Conservation (phyloP, 2,329 filamentous ascomycete genomes). For the Diaporthe vexans region DNA sequence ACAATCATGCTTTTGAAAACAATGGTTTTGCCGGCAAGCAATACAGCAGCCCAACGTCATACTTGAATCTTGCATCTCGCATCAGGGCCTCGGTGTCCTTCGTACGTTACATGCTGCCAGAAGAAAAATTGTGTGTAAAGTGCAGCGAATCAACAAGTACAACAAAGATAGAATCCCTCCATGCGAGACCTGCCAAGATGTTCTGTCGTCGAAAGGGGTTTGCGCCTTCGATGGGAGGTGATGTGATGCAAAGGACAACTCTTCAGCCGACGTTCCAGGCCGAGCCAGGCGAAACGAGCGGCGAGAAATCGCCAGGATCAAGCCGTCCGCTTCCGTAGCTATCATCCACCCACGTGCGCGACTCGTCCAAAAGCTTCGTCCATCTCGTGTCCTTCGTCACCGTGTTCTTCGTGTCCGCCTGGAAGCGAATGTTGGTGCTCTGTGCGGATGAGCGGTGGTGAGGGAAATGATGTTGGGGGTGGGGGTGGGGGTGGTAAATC, state of each 20-base stretch:
- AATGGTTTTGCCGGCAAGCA: neutral
- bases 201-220: neutral
- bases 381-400: slow-evolving; percentile 13
- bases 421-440: slow-evolving; percentile 36
- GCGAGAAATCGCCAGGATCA: slow-evolving; percentile 33
- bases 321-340: slow-evolving; percentile 28
- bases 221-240: neutral
- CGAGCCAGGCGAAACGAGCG: slow-evolving; percentile 1
- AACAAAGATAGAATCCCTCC: slow-evolving; percentile 26
- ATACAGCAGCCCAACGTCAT: neutral
- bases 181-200: slow-evolving; percentile 18
- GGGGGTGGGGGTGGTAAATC: slow-evolving; percentile 32
- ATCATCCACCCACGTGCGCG: slow-evolving; percentile 6
- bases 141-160: slow-evolving; percentile 30
- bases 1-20: neutral
- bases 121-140: slow-evolving; percentile 7
- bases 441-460: neutral
- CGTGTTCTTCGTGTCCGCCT: slow-evolving; percentile 20
- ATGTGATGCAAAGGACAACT: slow-evolving; percentile 6
- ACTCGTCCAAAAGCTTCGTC: slow-evolving; percentile 2
- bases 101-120: slow-evolving; percentile 11
- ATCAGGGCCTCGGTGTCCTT: neutral
- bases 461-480: slow-evolving; percentile 12
- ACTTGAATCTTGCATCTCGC: slow-evolving; percentile 10
- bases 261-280: slow-evolving; percentile 5